Percentiles rank a stretch among this genome's conserved stretches.
These are phyloP conservation scores for Pseudoperonospora humuli DNA, from an alignment of 352 stramenopile genomes.

Conservation along the genomic window DNA sequence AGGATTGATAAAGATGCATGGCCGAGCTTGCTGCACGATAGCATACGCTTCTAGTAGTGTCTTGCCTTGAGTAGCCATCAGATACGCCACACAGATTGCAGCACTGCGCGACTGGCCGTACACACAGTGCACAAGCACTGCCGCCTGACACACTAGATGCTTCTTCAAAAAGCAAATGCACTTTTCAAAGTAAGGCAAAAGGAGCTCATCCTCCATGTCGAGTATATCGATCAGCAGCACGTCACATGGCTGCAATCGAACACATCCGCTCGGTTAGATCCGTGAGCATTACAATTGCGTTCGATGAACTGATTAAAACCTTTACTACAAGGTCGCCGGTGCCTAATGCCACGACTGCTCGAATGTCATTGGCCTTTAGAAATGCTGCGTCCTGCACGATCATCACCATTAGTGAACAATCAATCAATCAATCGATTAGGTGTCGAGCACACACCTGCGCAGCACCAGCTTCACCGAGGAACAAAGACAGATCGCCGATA, in stretches of 20 bases:
- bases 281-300: neutral
- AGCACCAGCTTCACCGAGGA: slow-evolving; percentile 48
- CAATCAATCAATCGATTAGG: neutral
- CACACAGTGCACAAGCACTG: slow-evolving; percentile 66
- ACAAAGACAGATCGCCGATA: slow-evolving; percentile 39
- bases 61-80: slow-evolving; percentile 45
- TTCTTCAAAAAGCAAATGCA: slow-evolving; percentile 40
- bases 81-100: slow-evolving; percentile 61
- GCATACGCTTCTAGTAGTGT: slow-evolving; percentile 46
- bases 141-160: slow-evolving; percentile 3
- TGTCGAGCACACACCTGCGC: slow-evolving; percentile 26
- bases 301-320: slow-evolving; percentile 15
- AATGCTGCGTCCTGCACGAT: slow-evolving; percentile 31
- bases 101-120: slow-evolving; percentile 76
- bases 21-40: slow-evolving; percentile 43
- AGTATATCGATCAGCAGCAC: slow-evolving; percentile 55
- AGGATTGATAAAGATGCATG: slow-evolving; percentile 74
- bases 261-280: neutral
- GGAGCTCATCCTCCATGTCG: slow-evolving; percentile 67
- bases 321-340: slow-evolving; percentile 43
- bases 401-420: neutral
- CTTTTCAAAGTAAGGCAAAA: slow-evolving; percentile 51
- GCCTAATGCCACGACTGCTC: slow-evolving; percentile 47
- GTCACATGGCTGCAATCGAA: slow-evolving; percentile 20
- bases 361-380: slow-evolving; percentile 35